Conservation (phyloP, 129 eudicot genomes). For the Chrysanthemum lavandulifolium region DNA sequence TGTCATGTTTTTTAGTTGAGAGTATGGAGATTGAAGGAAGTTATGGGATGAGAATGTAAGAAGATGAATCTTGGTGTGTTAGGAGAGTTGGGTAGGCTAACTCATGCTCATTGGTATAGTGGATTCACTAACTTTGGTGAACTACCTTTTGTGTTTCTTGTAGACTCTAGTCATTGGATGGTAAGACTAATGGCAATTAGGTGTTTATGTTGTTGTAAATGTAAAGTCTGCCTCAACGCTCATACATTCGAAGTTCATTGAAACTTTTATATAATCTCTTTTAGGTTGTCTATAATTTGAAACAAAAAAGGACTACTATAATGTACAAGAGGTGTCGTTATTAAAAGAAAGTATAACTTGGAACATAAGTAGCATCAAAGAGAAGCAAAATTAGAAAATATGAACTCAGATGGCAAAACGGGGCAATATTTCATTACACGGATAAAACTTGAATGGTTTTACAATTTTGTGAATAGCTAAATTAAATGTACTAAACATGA, state of each 20-base stretch:
- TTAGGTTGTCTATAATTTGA: too few species aligned
- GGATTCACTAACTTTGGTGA: constrained; percentile 36
- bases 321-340: too few species aligned
- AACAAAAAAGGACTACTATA: too few species aligned
- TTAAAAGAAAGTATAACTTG: too few species aligned
- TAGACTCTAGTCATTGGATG: constrained; percentile 30
- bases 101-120: constrained; percentile 27
- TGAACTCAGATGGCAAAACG: background rate
- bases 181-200: constrained; percentile 14
- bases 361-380: too few species aligned
- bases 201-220: background rate
- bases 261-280: too few species aligned
- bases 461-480: too few species aligned
- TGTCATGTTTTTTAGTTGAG: constrained; percentile 47
- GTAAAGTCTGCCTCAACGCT: too few species aligned
- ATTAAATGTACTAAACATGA: too few species aligned
- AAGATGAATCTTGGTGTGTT: constrained; percentile 14
- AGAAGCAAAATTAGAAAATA: background rate
- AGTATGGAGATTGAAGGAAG: constrained; percentile 5
- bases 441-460: too few species aligned
- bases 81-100: constrained; percentile 34
- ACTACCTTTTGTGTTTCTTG: constrained; percentile 32
- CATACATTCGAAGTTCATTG: too few species aligned
- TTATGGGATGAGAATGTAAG: constrained; percentile 21
- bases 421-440: too few species aligned